Conservation (phyloP, 805 yeast species). For the Candida insectalens region DNA sequence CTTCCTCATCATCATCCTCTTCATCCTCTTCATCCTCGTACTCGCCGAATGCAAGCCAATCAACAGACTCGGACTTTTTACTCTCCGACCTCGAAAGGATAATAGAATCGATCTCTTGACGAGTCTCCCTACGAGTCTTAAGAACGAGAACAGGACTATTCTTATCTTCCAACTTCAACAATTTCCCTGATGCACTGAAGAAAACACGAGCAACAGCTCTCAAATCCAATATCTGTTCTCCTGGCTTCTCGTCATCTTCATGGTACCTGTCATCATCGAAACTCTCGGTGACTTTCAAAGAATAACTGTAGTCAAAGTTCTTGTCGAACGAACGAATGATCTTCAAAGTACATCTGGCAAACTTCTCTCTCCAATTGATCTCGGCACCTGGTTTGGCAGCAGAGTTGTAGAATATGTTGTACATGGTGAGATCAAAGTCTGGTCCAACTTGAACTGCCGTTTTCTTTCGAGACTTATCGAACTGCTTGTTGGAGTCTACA, state of each 20-base stretch:
- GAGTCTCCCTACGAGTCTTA: constrained; percentile 28
- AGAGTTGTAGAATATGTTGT: constrained; percentile 54
- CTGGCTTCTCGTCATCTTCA: constrained; percentile 38
- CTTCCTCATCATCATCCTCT: constrained; percentile 16
- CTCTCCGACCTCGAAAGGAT: constrained; percentile 7
- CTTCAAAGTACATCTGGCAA: constrained; percentile 42
- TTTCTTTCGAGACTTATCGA: constrained; percentile 1
- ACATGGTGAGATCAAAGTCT: constrained; percentile 43
- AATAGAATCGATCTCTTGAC: constrained; percentile 8
- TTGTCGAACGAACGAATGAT: constrained; percentile 23
- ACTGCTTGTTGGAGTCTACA: constrained; percentile 26
- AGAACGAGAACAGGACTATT: constrained; percentile 58
- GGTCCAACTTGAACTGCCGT: constrained; percentile 43
- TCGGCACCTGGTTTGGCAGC: constrained; percentile 20
- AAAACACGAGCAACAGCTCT: constrained; percentile 40
- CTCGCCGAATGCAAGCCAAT: constrained; percentile 48
- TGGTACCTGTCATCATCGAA: constrained; percentile 69
- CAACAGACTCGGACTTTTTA: no score
- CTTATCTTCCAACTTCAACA: constrained; percentile 53
- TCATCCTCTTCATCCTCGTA: constrained; percentile 22
- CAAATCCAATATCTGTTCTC: constrained; percentile 26
- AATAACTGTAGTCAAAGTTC: constrained; percentile 29
- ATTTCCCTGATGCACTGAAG: constrained; percentile 60
- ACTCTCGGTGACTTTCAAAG: constrained; percentile 40
- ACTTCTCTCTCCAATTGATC: constrained; percentile 67